Evolutionary conservation across 345 rosid species (phyloP).

Genomic region (Barbarea vulgaris): DNA sequence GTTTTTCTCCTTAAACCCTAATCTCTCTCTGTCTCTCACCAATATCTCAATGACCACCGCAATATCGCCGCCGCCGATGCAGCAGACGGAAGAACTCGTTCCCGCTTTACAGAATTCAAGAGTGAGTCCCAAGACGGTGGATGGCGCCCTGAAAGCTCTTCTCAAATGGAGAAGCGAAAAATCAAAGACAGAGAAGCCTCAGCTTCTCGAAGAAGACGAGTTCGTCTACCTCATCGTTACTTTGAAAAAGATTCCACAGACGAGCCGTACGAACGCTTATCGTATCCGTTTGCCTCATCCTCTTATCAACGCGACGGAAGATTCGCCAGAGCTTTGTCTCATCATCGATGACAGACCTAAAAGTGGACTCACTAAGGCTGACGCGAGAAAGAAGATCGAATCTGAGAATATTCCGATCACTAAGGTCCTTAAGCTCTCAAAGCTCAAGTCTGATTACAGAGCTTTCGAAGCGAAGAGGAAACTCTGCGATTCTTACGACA

Average conservation of each 20-base stretch:
- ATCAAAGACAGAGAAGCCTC: conserved; percentile 55
- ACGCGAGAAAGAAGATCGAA: conserved; percentile 61
- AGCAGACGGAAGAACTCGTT: conserved; percentile 11
- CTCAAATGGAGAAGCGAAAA: conserved; percentile 58
- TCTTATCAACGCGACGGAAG: conserved; percentile 42
- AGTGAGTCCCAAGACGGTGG: conserved; percentile 45
- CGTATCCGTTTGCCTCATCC: conserved; percentile 61
- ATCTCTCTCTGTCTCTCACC: not conserved
- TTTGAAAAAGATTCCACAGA: conserved; percentile 68
- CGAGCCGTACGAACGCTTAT: conserved; percentile 52
- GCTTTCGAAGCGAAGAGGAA: conserved; percentile 39
- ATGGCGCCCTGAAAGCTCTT: conserved; percentile 51
- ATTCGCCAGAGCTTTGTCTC: conserved; percentile 64
- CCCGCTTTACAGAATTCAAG: conserved; percentile 8
- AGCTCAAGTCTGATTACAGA: conserved; percentile 39
- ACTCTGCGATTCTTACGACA: conserved; percentile 42
- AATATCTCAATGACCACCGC: conserved; percentile 32
- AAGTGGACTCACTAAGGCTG: conserved; percentile 62
- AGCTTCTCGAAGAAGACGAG: conserved; percentile 73
- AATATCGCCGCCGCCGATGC: conserved; percentile 33
- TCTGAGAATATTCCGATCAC: conserved; percentile 63
- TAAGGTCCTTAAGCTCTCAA: conserved; percentile 67
- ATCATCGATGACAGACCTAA: conserved; percentile 75
- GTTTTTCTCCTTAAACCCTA: conserved; percentile 35
- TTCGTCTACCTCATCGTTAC: conserved; percentile 59